Percentiles rank a stretch among this genome's conserved stretches.
phyloP scores from a whole-genome alignment of 371 early-diverging fungal genomes.

The Mortierella sp. region DNA sequence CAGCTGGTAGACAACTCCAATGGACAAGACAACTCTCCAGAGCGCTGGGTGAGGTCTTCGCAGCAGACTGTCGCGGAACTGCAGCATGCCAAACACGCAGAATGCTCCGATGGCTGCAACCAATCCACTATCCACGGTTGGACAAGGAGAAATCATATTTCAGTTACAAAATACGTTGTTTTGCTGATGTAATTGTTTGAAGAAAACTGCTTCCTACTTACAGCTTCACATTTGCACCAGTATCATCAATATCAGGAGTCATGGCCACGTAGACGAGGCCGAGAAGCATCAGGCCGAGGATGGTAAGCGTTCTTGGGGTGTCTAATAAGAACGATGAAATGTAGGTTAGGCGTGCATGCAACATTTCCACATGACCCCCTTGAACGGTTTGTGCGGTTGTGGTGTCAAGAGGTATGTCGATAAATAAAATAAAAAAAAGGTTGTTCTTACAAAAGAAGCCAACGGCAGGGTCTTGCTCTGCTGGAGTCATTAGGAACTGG shows the following conservation, averaged over 20 bases:
- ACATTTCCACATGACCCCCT: not conserved
- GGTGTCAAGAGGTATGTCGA: not conserved
- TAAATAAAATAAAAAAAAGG: not conserved
- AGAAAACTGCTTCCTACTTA: slow-evolving; percentile 16
- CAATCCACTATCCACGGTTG: slow-evolving; percentile 63
- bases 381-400: not conserved
- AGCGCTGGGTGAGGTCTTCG: slow-evolving; percentile 95
- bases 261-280: slow-evolving; percentile 59
- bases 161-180: not conserved
- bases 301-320: slow-evolving; percentile 53
- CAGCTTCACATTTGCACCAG: slow-evolving; percentile 57
- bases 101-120: slow-evolving; percentile 79
- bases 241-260: slow-evolving; percentile 57
- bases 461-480: slow-evolving; percentile 46
- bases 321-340: slow-evolving; percentile 20
- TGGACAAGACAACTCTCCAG: slow-evolving; percentile 90
- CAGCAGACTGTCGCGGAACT: slow-evolving; percentile 95
- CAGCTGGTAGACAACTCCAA: slow-evolving; percentile 89
- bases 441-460: slow-evolving; percentile 49
- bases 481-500: slow-evolving; percentile 37
- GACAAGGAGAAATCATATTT: not conserved
- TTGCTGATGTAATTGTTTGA: not conserved
- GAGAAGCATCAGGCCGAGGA: slow-evolving; percentile 53
- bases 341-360: not conserved
- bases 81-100: slow-evolving; percentile 86